Base-by-base conservation (phyloP, 2,329 filamentous ascomycete genomes). In the Beauveria scarabaeidicola region DNA sequence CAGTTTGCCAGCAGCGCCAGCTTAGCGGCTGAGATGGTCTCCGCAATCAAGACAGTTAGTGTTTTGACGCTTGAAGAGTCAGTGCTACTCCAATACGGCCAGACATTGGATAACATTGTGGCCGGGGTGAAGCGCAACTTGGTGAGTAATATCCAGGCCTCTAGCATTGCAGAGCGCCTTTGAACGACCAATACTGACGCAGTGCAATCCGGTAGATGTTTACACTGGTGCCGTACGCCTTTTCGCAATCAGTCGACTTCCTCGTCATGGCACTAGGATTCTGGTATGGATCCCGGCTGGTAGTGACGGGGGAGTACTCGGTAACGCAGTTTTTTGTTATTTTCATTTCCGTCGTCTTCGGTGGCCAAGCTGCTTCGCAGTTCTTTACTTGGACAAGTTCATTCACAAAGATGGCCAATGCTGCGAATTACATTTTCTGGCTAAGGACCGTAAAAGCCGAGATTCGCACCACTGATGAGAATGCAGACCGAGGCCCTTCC, bases 381-480 rank as follows among this genome's bases (percentile, higher is more conserved):
- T 52, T 75, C 7, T 75, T 75, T 60, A 65, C 71, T 13, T 75
- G 77, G 62, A 72, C 76, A 1, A 74, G 53, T 66, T 56, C 75
- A 61, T 74, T 82, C 44, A 80, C 78, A 36, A 78, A 77, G 63
- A 77, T 74, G 0, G 69, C 69, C 21, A 66, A 69, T 5, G 72
- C 74, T 1, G 75, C 74, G 10, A 79, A 78, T 63, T 77, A 78
- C 64, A 72, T 77, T 55, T 11, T 65, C 15, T 40, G 38, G 38
- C 15, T 40, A 7, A 40, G 38, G 13, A 40, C 68, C 23, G 61
- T 74, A 23, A 64, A 73, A 55, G 64, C 69, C 1, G 69, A 59
- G 3, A 74, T 74, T 36, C 64, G 63, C 1, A 75, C 75, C 60
- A 77, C 70, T 1, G 61, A 65, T 4, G 65, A 70, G 19, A 76